Evolutionary conservation across 192 early-diverging fungal species (phyloP).

Genomic region (Linnemannia schmuckeri): DNA sequence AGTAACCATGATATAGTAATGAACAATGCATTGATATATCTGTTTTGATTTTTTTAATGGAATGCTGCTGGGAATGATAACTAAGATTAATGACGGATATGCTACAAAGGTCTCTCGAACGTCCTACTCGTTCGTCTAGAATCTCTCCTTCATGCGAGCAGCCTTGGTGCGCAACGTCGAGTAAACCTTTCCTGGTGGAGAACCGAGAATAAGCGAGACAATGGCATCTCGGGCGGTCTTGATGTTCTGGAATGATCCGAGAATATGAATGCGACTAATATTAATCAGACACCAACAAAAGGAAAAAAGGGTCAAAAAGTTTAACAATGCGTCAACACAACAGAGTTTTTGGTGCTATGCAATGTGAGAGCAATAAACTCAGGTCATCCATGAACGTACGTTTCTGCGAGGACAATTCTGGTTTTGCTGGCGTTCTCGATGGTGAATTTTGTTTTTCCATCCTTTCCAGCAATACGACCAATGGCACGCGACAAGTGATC

Average conservation of each 20-base stretch:
- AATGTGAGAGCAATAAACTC: too few relatives aligned
- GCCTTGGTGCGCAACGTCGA: constrained; percentile 88
- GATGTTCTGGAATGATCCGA: constrained; percentile 97
- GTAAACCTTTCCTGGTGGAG: constrained; percentile 97
- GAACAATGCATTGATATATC: neutral
- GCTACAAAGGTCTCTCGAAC: neutral
- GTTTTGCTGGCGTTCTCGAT: constrained; percentile 98
- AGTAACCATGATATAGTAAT: neutral
- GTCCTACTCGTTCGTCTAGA: constrained; percentile 66
- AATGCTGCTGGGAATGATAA: constrained; percentile 10
- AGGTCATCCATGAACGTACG: constrained; percentile 59
- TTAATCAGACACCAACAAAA: neutral
- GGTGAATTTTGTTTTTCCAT: constrained; percentile 96
- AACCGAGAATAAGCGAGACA: constrained; percentile 91
- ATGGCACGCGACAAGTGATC: constrained; percentile 98
- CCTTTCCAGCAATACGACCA: constrained; percentile 97
- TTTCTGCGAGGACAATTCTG: constrained; percentile 96
- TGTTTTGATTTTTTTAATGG: neutral
- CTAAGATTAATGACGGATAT: neutral
- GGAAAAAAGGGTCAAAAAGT: neutral
- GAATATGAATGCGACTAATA: constrained; percentile 89
- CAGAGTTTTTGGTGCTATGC: neutral
- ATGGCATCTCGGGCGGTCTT: constrained; percentile 96
- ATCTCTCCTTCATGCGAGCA: constrained; percentile 94
- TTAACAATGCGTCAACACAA: neutral